phyloP scores from a whole-genome alignment of 192 early-diverging fungal genomes.

The Coemansia sp. region DNA sequence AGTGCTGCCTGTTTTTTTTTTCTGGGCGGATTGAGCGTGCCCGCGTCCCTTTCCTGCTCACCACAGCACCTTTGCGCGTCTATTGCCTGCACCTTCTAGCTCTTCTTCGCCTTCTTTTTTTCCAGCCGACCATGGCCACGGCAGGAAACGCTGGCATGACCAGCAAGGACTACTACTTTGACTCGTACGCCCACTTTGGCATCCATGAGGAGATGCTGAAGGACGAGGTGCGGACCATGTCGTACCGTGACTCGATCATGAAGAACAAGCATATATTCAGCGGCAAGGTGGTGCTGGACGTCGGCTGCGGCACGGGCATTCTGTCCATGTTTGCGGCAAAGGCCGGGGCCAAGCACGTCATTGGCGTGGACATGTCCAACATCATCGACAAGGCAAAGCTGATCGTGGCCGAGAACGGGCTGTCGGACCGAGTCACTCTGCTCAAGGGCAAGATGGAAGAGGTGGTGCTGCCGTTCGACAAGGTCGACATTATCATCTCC shows the following conservation, averaged over 20 bases:
- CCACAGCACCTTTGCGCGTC: too few species aligned
- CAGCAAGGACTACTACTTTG: conserved; percentile 91
- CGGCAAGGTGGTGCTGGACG: conserved; percentile 95
- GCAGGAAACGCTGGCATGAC: conserved; percentile 24
- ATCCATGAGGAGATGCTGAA: conserved; percentile 98
- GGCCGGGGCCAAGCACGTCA: conserved; percentile 90
- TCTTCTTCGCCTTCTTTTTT: neutral
- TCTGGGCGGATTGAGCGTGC: too few species aligned
- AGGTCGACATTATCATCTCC: conserved; percentile 98
- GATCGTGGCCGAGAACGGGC: conserved; percentile 92
- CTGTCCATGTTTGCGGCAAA: conserved; percentile 99
- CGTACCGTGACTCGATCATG: conserved; percentile 90
- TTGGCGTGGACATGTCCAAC: conserved; percentile 96
- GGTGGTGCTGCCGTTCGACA: conserved; percentile 82
- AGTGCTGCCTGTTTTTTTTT: neutral
- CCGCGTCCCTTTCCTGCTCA: too few species aligned
- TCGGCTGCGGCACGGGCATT: conserved; percentile 99
- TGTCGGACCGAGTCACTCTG: conserved; percentile 81
- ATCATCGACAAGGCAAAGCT: conserved; percentile 93
- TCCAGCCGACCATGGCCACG: neutral
- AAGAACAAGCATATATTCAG: conserved; percentile 95
- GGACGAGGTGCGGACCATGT: conserved; percentile 91
- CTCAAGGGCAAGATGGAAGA: conserved; percentile 98
- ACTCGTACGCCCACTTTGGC: conserved; percentile 94
- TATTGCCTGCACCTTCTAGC: neutral